Conservation (phyloP, 2,329 filamentous ascomycete species). For the Stemphylium beticola region DNA sequence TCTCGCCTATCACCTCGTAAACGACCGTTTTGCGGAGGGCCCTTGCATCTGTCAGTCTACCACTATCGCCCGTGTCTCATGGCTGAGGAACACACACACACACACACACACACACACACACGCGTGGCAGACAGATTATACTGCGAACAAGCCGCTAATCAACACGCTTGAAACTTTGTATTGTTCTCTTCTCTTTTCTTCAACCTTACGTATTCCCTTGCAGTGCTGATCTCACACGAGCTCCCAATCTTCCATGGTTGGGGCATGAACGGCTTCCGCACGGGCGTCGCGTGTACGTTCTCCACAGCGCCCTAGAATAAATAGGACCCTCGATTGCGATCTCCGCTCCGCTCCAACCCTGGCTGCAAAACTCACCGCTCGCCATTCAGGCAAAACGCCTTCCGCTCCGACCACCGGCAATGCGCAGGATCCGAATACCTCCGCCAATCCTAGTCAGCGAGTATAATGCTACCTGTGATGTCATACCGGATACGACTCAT, state of each 20-base stretch:
- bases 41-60: constrained; percentile 4
- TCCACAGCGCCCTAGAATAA: constrained; percentile 12
- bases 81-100: not conserved
- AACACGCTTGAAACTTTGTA: too few relatives aligned
- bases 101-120: not conserved
- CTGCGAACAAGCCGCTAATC: not conserved
- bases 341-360: constrained; percentile 34
- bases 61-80: not conserved
- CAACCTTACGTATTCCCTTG: not conserved
- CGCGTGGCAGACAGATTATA: not conserved
- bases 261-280: constrained; percentile 18
- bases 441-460: constrained; percentile 26
- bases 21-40: constrained; percentile 12
- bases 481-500: constrained; percentile 22
- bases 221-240: not conserved
- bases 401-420: constrained; percentile 29
- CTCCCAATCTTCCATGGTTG: not conserved
- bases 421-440: constrained; percentile 17
- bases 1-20: constrained; percentile 8
- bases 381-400: constrained; percentile 31
- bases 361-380: constrained; percentile 25
- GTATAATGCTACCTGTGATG: constrained; percentile 17
- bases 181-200: too few relatives aligned
- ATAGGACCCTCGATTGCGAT: constrained; percentile 18
- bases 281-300: constrained; percentile 18